Evolutionary conservation across 139 green algal genomes (phyloP).

Genomic region (Coelastrella sp.): DNA sequence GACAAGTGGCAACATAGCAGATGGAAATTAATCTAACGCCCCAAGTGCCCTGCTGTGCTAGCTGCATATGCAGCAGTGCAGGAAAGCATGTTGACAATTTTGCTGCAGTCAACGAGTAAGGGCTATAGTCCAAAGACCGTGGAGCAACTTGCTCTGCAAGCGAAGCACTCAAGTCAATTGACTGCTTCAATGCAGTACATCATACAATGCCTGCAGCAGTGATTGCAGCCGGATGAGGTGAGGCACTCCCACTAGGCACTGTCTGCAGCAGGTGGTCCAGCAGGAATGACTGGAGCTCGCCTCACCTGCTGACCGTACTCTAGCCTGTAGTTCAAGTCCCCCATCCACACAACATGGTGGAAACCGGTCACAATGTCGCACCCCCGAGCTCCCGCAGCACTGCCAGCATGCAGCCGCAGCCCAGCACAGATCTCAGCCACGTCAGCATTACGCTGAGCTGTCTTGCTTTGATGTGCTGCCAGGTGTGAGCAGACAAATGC

Average conservation of each 20-base stretch:
- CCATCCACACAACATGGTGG: slow-evolving; percentile 79
- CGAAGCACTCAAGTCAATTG: too few relatives aligned
- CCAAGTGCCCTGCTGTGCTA: background rate
- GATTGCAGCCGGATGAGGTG: too few relatives aligned
- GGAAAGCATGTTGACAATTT: too few relatives aligned
- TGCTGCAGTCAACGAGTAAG: too few relatives aligned
- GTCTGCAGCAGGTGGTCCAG: background rate
- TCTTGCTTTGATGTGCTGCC: slow-evolving; percentile 75
- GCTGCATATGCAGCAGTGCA: too few relatives aligned
- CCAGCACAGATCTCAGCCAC: slow-evolving; percentile 18
- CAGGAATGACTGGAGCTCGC: background rate
- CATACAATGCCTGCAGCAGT: too few relatives aligned
- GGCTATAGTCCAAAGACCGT: too few relatives aligned
- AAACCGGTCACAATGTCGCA: slow-evolving; percentile 64
- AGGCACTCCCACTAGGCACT: background rate
- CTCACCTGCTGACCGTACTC: slow-evolving; percentile 61
- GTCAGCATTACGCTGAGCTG: slow-evolving; percentile 42
- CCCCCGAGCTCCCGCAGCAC: background rate
- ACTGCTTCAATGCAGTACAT: too few relatives aligned
- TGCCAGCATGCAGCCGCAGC: background rate
- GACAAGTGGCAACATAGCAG: background rate
- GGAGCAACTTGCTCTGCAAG: too few relatives aligned
- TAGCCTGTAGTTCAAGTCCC: slow-evolving; percentile 79
- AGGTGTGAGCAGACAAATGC: slow-evolving; percentile 81
- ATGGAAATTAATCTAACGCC: background rate